phyloP scores from a whole-genome alignment of 2,329 filamentous ascomycete species.

The Lasiodiplodia hormozganensis region DNA sequence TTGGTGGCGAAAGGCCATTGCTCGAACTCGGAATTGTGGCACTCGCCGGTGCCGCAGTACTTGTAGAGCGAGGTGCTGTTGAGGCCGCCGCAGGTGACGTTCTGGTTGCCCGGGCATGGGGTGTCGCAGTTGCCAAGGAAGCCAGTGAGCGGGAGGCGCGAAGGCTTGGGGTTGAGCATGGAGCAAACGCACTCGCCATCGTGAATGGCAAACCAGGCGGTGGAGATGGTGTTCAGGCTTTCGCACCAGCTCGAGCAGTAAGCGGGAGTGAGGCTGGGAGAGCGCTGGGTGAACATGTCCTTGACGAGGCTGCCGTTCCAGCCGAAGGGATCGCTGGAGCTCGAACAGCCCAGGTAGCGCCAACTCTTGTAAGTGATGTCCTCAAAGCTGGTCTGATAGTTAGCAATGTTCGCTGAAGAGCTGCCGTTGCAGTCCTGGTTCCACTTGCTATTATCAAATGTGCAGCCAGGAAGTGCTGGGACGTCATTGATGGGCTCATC shows the following conservation, averaged over 20 bases:
- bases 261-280: conserved; percentile 60
- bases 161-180: neutral
- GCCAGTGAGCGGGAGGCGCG: neutral
- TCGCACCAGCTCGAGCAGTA: conserved; percentile 62
- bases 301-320: conserved; percentile 16
- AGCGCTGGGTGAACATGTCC: neutral
- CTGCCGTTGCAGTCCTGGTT: conserved; percentile 41
- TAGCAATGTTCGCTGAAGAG: neutral
- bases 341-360: conserved; percentile 67
- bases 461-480: conserved; percentile 63
- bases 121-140: conserved; percentile 1
- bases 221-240: too few relatives aligned
- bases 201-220: neutral
- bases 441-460: conserved; percentile 48
- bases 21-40: neutral
- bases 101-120: neutral
- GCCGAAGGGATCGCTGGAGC: conserved; percentile 42
- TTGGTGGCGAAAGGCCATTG: neutral
- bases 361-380: conserved; percentile 61
- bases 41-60: neutral
- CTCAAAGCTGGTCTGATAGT: conserved; percentile 32
- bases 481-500: conserved; percentile 53
- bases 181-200: neutral
- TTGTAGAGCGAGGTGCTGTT: neutral
- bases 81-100: neutral